Percentiles rank a stretch among this genome's conserved stretches.
These are phyloP conservation scores for Cystoderma amianthinum DNA, from an alignment of 768 basidiomycete genomes.

Conservation along the genomic window DNA sequence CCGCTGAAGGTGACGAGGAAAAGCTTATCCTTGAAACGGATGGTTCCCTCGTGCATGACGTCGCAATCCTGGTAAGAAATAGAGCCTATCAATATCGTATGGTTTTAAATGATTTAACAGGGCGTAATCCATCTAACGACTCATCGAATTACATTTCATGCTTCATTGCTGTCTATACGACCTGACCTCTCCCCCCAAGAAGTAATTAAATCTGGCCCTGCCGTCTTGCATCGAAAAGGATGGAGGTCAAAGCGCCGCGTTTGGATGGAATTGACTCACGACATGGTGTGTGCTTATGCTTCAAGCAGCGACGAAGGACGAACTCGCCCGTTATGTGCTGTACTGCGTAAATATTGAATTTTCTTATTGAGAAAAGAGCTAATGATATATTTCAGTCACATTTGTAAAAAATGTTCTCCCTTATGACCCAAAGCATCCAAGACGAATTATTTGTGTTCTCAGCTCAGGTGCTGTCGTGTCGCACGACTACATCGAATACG, in stretches of 20 bases:
- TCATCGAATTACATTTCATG: conserved; percentile 60
- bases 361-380: background rate
- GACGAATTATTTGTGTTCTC: conserved; percentile 29
- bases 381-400: conserved; percentile 29
- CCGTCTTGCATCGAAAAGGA: conserved; percentile 36
- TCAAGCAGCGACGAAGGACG: conserved; percentile 48
- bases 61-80: conserved; percentile 37
- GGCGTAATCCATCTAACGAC: conserved; percentile 61
- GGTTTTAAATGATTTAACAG: conserved; percentile 13
- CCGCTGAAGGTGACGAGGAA: conserved; percentile 33
- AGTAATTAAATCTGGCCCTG: conserved; percentile 43
- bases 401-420: conserved; percentile 37
- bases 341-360: conserved; percentile 35
- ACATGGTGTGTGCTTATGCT: conserved; percentile 52
- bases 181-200: conserved; percentile 23
- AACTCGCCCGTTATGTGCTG: conserved; percentile 43
- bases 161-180: conserved; percentile 43
- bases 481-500: conserved; percentile 37
- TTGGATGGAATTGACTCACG: conserved; percentile 57
- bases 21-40: conserved; percentile 48
- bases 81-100: background rate
- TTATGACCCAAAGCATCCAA: conserved; percentile 36
- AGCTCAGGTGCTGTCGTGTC: conserved; percentile 15
- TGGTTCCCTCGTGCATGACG: conserved; percentile 41
- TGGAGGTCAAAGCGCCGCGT: conserved; percentile 39